These are phyloP conservation scores for Neurospora tetraspora DNA, from an alignment of 495 filamentous ascomycete genomes.

Conservation along the genomic window DNA sequence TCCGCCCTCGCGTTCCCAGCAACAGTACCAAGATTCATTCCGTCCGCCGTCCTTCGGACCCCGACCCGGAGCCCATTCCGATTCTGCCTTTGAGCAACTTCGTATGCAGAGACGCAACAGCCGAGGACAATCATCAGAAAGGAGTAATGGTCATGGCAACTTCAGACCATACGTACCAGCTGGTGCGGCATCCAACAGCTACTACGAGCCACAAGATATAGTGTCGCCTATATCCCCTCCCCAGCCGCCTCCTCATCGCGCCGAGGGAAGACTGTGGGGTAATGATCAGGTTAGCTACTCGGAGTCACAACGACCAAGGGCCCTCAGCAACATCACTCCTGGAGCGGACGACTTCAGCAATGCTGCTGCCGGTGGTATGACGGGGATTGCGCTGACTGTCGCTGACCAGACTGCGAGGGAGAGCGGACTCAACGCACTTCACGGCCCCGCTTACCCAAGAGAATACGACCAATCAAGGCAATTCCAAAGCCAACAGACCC, in stretches of 20 bases:
- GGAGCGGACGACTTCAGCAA: conserved; percentile 68
- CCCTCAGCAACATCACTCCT: conserved; percentile 51
- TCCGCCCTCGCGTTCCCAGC: conserved; percentile 8
- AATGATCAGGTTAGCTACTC: conserved; percentile 11
- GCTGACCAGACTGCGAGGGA: conserved; percentile 63
- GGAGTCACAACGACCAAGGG: background rate
- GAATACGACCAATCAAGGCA: conserved; percentile 23
- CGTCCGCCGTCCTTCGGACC: conserved; percentile 13
- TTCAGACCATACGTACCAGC: conserved; percentile 10
- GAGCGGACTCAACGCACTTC: conserved; percentile 61
- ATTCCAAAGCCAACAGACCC: conserved; percentile 23
- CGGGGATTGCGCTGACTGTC: conserved; percentile 63
- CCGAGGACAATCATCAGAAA: conserved; percentile 14
- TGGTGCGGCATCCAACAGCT: conserved; percentile 2
- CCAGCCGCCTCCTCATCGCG: conserved; percentile 17
- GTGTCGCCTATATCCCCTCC: conserved; percentile 14
- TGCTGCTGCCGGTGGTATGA: conserved; percentile 61
- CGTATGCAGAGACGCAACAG: conserved; percentile 28
- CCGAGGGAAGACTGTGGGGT: conserved; percentile 2
- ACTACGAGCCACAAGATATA: conserved; percentile 6
- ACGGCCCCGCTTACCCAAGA: conserved; percentile 35
- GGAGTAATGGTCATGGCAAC: conserved; percentile 2
- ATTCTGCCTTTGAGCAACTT: conserved; percentile 31
- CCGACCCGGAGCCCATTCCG: conserved; percentile 30
- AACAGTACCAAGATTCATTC: conserved; percentile 17